A percentile compares a stretch with the other conserved stretches of the same genome.
Evolutionary conservation across 169 alveolate genomes (phyloP).

Genomic region (Perkinsus olseni): DNA sequence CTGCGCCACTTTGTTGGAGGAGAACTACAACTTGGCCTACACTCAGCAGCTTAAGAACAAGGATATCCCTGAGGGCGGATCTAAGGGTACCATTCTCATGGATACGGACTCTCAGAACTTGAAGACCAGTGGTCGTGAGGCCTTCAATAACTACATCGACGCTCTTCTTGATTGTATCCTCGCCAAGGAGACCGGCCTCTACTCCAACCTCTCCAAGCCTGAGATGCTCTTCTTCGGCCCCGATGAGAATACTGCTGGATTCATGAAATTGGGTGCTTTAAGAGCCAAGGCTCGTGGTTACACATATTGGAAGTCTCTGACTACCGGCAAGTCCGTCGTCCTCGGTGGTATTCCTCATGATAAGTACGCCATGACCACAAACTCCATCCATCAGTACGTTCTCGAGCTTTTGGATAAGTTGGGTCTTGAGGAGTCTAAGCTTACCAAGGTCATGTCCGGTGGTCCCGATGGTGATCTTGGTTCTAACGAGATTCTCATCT

Average conservation of each 20-base stretch:
- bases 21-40: conserved; percentile 62
- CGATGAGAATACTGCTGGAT: conserved; percentile 28
- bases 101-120: conserved; percentile 16
- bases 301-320: conserved; percentile 55
- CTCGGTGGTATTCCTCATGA: conserved; percentile 83
- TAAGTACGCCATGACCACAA: conserved; percentile 69
- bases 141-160: neutral
- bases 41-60: conserved; percentile 65
- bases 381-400: conserved; percentile 18
- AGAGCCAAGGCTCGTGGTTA: conserved; percentile 24
- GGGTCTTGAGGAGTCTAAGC: conserved; percentile 47
- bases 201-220: neutral
- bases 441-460: conserved; percentile 63
- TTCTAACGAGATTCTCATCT: conserved; percentile 58
- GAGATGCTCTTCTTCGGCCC: conserved; percentile 31
- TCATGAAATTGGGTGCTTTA: conserved; percentile 25
- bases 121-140: neutral
- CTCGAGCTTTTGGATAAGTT: conserved; percentile 34
- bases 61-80: conserved; percentile 68
- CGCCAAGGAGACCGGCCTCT: neutral
- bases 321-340: conserved; percentile 66
- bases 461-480: conserved; percentile 84
- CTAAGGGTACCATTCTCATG: conserved; percentile 60
- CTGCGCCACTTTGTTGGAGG: conserved; percentile 57
- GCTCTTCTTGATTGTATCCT: neutral